phyloP scores from a whole-genome alignment of 1,284 basidiomycete species.

The Xerocomus amazonicus region DNA sequence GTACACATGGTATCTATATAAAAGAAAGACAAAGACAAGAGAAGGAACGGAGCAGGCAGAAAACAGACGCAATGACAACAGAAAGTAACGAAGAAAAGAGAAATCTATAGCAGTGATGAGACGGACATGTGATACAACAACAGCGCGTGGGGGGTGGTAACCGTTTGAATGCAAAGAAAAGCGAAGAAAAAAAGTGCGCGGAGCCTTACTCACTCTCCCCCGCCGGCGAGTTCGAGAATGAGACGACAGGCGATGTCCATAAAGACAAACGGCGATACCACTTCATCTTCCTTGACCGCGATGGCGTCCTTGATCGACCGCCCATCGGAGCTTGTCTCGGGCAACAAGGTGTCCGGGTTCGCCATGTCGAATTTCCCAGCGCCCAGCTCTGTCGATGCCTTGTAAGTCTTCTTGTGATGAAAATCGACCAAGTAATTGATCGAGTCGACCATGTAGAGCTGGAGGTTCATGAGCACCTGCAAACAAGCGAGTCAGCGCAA shows the following conservation, averaged over 20 bases:
- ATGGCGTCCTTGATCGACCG: slow-evolving; percentile 32
- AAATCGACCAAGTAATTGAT: slow-evolving; percentile 98
- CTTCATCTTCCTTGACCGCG: slow-evolving; percentile 52
- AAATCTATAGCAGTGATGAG: too few species aligned
- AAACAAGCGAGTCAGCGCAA: slow-evolving; percentile 2
- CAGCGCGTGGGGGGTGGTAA: too few species aligned
- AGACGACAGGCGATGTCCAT: slow-evolving; percentile 90
- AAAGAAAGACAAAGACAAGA: too few species aligned
- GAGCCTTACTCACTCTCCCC: slow-evolving; percentile 34
- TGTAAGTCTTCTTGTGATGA: slow-evolving; percentile 92
- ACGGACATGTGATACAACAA: too few species aligned
- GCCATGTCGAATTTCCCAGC: slow-evolving; percentile 68
- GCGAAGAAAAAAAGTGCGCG: background rate
- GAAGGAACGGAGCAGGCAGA: too few species aligned
- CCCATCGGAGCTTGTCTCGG: slow-evolving; percentile 47
- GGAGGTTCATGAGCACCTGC: slow-evolving; percentile 95
- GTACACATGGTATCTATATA: slow-evolving; percentile 24
- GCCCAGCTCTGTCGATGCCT: slow-evolving; percentile 56
- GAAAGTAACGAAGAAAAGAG: too few species aligned
- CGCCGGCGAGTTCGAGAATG: slow-evolving; percentile 78
- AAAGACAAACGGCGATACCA: slow-evolving; percentile 92
- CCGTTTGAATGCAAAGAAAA: too few species aligned
- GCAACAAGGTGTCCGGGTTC: slow-evolving; percentile 45
- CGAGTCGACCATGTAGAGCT: slow-evolving; percentile 93
- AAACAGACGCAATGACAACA: too few species aligned